These are phyloP conservation scores for Phlegmacium glaucopus DNA, from an alignment of 768 basidiomycete species.

Conservation along the genomic window DNA sequence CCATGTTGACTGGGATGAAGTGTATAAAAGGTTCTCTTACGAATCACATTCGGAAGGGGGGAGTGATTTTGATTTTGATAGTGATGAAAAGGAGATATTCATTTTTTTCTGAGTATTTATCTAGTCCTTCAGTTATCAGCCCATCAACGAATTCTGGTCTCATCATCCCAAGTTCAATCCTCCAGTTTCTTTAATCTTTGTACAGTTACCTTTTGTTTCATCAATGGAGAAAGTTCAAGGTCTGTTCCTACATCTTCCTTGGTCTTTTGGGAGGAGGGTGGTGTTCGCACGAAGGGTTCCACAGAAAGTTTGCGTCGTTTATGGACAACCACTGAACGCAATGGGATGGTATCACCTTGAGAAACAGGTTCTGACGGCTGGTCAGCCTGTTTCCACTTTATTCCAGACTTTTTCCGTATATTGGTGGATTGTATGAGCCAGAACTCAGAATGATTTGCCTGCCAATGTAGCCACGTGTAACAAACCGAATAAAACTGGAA, in stretches of 20 bases:
- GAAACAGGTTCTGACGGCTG: constrained; percentile 1
- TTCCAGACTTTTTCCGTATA: constrained; percentile 31
- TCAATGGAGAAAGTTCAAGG: constrained; percentile 5
- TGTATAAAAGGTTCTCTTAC: no score
- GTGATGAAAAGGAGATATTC: no score
- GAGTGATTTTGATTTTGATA: no score
- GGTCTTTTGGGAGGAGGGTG: constrained; percentile 11
- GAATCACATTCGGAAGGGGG: no score
- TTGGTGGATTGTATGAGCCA: constrained; percentile 26
- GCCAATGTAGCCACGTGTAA: no score
- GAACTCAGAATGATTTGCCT: not conserved
- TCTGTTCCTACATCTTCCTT: constrained; percentile 8
- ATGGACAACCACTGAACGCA: constrained; percentile 2
- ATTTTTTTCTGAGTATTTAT: no score
- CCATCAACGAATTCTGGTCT: no score
- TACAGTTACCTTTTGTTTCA: constrained; percentile 6
- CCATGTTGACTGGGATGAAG: no score
- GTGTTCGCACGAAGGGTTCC: constrained; percentile 8
- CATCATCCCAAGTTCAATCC: no score
- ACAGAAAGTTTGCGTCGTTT: constrained; percentile 27
- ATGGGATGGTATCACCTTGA: not conserved
- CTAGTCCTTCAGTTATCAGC: no score
- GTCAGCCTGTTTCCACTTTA: constrained; percentile 16
- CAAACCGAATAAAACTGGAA: no score
- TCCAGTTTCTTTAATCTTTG: no score